phyloP scores from a whole-genome alignment of 2,329 filamentous ascomycete genomes.

The Aspergillus sergii region DNA sequence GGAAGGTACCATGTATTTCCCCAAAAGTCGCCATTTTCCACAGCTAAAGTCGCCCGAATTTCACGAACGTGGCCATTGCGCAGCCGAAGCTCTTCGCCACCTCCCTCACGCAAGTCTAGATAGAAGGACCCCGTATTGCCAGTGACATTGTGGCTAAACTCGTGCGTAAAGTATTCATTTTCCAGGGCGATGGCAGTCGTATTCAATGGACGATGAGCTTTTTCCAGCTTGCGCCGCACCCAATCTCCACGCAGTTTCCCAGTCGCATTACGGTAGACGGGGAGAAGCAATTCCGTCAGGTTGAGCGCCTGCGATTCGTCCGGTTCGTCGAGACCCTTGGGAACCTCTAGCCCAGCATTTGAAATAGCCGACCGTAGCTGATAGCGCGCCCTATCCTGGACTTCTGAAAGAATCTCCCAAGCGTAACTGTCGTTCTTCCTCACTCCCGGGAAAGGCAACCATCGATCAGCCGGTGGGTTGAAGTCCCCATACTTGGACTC shows the following conservation, averaged over 20 bases:
- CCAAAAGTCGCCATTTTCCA: slow-evolving; percentile 70
- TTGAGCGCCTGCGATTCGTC: slow-evolving; percentile 32
- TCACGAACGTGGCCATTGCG: slow-evolving; percentile 63
- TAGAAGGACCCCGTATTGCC: slow-evolving; percentile 69
- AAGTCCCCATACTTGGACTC: slow-evolving; percentile 58
- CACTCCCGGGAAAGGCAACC: slow-evolving; percentile 77
- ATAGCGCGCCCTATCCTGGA: slow-evolving; percentile 66
- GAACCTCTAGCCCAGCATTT: slow-evolving; percentile 34
- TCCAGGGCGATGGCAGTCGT: slow-evolving; percentile 65
- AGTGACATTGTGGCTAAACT: slow-evolving; percentile 81
- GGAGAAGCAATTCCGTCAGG: slow-evolving; percentile 46
- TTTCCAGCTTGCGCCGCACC: slow-evolving; percentile 60
- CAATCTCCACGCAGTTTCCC: slow-evolving; percentile 77
- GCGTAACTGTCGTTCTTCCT: slow-evolving; percentile 72
- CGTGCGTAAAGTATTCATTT: slow-evolving; percentile 66
- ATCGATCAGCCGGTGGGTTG: slow-evolving; percentile 46
- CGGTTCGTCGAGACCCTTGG: slow-evolving; percentile 29
- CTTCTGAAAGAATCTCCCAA: slow-evolving; percentile 72
- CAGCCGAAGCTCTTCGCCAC: slow-evolving; percentile 39
- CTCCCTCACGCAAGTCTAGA: slow-evolving; percentile 65
- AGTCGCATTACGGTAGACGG: slow-evolving; percentile 77
- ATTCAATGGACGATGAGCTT: slow-evolving; percentile 59
- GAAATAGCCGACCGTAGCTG: slow-evolving; percentile 47
- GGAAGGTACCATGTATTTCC: slow-evolving; percentile 78
- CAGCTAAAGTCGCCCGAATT: slow-evolving; percentile 68